A percentile compares a stretch with the other conserved stretches of the same genome.
These are phyloP conservation scores for Hibiscus trionum DNA, from an alignment of 345 rosid genomes.

Conservation along the genomic window DNA sequence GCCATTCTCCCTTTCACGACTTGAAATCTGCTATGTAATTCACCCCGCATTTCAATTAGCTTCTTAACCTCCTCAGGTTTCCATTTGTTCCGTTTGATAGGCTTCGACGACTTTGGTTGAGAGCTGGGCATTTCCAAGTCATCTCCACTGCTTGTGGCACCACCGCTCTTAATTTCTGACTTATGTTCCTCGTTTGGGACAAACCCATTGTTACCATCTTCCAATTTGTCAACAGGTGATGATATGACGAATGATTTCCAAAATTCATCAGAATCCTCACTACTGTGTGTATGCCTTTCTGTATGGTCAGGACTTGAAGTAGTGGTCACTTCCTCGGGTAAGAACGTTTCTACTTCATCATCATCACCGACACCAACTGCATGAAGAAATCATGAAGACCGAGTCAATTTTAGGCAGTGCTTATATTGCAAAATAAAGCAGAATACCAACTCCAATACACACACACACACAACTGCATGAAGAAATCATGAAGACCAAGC, in stretches of 20 bases:
- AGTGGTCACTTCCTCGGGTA: constrained; percentile 35
- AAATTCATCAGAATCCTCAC: constrained; percentile 50
- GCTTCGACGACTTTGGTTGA: constrained; percentile 38
- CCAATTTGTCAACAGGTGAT: constrained; percentile 27
- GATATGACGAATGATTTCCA: constrained; percentile 51
- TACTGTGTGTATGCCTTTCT: constrained; percentile 17
- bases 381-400: not conserved
- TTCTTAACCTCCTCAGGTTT: constrained; percentile 76
- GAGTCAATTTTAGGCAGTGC: not conserved
- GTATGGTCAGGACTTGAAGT: constrained; percentile 29
- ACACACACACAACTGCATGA: constrained; percentile 30
- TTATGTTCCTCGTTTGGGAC: constrained; percentile 12
- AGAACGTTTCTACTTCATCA: constrained; percentile 27
- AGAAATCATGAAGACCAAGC: not conserved
- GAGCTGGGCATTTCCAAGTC: constrained; percentile 32
- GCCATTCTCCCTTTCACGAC: constrained; percentile 88
- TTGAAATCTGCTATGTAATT: constrained; percentile 59
- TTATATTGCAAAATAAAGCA: not conserved
- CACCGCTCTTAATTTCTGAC: constrained; percentile 26
- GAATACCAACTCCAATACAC: not conserved
- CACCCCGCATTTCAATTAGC: constrained; percentile 66
- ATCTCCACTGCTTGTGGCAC: constrained; percentile 28
- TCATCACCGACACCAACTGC: constrained; percentile 33
- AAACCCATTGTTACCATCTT: constrained; percentile 14
- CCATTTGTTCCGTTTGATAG: constrained; percentile 63